Conservation (phyloP, 768 basidiomycete species). For the Strobilomyces confusus region DNA sequence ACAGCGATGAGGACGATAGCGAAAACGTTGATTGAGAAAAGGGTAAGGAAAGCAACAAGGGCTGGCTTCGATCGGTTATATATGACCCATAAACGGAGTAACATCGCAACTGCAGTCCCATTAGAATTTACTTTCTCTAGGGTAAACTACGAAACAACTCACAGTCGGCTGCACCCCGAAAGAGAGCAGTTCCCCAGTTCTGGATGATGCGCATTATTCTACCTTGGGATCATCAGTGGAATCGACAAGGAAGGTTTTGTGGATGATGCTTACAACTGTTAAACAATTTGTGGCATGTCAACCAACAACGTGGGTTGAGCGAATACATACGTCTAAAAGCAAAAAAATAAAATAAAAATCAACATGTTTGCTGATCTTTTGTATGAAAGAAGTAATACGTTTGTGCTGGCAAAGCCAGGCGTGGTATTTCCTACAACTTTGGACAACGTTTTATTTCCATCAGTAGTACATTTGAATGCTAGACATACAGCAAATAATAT, state of each 20-base stretch:
- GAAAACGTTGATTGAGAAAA: not conserved
- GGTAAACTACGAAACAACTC: not conserved
- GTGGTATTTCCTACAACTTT: constrained; percentile 4
- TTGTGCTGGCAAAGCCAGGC: not conserved
- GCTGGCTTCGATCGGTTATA: not conserved
- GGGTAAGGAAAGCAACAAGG: not conserved
- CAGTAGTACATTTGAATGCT: not conserved
- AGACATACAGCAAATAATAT: not conserved
- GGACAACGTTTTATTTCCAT: not conserved
- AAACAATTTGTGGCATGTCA: not conserved
- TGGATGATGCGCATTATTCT: not conserved
- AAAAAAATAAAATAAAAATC: not conserved
- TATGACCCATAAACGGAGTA: constrained; percentile 1
- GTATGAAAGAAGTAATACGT: not conserved
- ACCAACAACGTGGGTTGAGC: not conserved
- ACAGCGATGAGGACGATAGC: not conserved
- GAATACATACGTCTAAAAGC: constrained; percentile 1
- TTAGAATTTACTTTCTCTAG: not conserved
- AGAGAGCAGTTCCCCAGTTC: not conserved
- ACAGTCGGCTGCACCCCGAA: constrained; percentile 2
- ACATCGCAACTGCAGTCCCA: not conserved
- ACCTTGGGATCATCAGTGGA: constrained; percentile 1
- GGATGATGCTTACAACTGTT: constrained; percentile 1
- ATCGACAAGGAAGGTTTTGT: not conserved
- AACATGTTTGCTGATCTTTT: not conserved